Base-by-base conservation (phyloP, 257 asterid genomes). In the Linaria vulgaris region DNA sequence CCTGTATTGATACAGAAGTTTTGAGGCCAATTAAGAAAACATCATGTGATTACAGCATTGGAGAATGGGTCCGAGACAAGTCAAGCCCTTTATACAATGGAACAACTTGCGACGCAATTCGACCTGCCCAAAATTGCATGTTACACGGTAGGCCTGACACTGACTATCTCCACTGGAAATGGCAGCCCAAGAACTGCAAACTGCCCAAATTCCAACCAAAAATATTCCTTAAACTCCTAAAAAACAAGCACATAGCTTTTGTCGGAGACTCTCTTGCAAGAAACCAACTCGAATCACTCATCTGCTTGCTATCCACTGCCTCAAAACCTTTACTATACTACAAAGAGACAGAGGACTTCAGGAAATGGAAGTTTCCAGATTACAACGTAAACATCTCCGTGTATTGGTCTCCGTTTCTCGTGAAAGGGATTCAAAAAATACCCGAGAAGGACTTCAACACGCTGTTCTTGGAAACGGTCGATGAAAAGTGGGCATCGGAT, bases 261-360 rank as follows among this genome's bases (percentile, higher is more conserved):
- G 91, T 91, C 13, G 98, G 98, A 8, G 96, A 91, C 43, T 91
- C 98, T 0, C 31, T 91, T 1, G 98, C 96, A 6, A 73, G 98
- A 50, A 91, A 91, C 67, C 98, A 91, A 72, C 46, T 84, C 21
- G 96, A 91, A 19, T 88, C 98, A 5, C 52, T 91, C 38, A 76
- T 91, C 15, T 91, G 95, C 74, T 65, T 86, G 83, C 23, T 80
- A 3, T 48, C 90, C 19, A 66, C 90, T 9, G 73, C 56, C 7
- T 77, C 89, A 1, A 68, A 67, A 16, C 95, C 95, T 0, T 6
- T 37, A 6, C 95, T 91, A 58, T 63, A 62, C 31, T 78, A 76
- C 70, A 51, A 74, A 0, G 52, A 54, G 4, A 88, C 90, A 4
- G 88, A 76, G 8, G 96, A 81, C 16, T 86, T 85, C 69, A 67